phyloP scores from a whole-genome alignment of 2,329 filamentous ascomycete species.

The Ciborinia camelliae region DNA sequence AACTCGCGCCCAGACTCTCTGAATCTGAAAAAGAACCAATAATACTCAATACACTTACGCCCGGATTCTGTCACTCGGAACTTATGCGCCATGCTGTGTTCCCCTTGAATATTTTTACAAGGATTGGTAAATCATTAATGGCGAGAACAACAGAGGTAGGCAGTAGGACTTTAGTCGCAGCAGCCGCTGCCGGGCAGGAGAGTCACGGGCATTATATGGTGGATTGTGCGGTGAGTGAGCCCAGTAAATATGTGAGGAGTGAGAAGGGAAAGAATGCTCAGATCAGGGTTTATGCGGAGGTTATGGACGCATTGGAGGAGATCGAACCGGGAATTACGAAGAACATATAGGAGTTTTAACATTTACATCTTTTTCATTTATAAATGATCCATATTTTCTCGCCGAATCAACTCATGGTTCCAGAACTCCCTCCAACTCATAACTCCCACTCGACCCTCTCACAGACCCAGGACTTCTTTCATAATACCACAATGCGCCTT shows the following conservation, averaged over 20 bases:
- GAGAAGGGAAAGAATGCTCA: constrained; percentile 41
- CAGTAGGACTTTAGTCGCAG: constrained; percentile 38
- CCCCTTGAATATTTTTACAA: constrained; percentile 28
- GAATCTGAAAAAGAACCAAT: constrained; percentile 31
- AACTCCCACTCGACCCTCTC: neutral
- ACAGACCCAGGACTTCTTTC: constrained; percentile 41
- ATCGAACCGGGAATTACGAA: constrained; percentile 42
- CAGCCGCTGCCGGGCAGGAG: constrained; percentile 32
- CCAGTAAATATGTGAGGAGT: constrained; percentile 39
- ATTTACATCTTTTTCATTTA: neutral
- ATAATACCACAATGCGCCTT: constrained; percentile 53
- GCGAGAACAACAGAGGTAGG: constrained; percentile 38
- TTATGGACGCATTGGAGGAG: constrained; percentile 43
- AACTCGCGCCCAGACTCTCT: constrained; percentile 34
- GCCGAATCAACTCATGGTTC: neutral
- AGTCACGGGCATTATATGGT: constrained; percentile 36
- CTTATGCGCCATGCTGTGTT: constrained; percentile 35
- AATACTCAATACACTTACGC: constrained; percentile 38
- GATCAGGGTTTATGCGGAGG: constrained; percentile 43
- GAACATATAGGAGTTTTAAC: constrained; percentile 20
- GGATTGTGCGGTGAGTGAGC: constrained; percentile 31
- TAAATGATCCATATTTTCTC: neutral
- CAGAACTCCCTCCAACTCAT: neutral
- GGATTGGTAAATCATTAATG: constrained; percentile 30
- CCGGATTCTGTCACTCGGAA: constrained; percentile 39